phyloP scores from a whole-genome alignment of 495 filamentous ascomycete species.

The Tuber umbilicatum region DNA sequence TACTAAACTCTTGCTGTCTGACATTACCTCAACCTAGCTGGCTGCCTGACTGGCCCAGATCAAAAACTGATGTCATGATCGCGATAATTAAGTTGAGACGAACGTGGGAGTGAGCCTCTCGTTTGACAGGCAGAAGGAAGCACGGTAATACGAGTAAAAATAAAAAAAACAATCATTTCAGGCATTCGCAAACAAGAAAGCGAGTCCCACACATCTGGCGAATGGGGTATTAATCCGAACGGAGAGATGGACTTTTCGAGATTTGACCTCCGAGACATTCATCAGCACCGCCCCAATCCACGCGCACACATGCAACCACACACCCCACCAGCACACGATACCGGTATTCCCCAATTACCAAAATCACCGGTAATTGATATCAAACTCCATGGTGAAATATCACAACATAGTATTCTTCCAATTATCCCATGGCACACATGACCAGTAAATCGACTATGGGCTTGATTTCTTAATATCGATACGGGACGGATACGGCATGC shows the following conservation, averaged over 20 bases:
- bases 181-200: neutral
- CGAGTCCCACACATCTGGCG: neutral
- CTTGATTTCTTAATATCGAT: neutral
- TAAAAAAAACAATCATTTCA: neutral
- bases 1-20: neutral
- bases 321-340: neutral
- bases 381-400: neutral
- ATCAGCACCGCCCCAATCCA: neutral
- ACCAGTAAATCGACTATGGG: neutral
- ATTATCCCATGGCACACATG: neutral
- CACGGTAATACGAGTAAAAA: no score
- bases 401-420: neutral
- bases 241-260: neutral
- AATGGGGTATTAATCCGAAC: slow-evolving; percentile 1
- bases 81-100: slow-evolving; percentile 2
- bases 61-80: slow-evolving; percentile 3
- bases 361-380: neutral
- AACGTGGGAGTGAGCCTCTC: neutral
- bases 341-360: neutral
- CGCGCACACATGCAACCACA: neutral
- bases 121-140: neutral
- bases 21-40: neutral
- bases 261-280: neutral
- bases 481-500: neutral
- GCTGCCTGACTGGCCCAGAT: neutral